Percentiles rank a stretch among this genome's conserved stretches.
These are phyloP conservation scores for Coprinopsis sp. DNA, from an alignment of 768 basidiomycete species.

Conservation along the genomic window DNA sequence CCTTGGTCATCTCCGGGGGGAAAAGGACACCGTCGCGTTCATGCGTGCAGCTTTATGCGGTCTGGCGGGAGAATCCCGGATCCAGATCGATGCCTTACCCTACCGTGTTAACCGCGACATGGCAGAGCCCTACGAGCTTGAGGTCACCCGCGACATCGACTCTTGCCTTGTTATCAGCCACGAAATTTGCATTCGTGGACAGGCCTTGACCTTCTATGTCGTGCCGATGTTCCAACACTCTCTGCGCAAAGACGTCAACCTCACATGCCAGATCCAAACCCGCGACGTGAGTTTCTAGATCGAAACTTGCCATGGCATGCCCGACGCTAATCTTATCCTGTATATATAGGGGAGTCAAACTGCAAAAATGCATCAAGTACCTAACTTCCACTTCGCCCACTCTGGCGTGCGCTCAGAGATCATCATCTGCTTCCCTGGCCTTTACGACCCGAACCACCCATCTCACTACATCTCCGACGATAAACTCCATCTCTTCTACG, in stretches of 20 bases:
- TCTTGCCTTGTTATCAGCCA: constrained; percentile 14
- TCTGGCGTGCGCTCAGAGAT: not conserved
- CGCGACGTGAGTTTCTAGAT: not conserved
- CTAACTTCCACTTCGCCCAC: constrained; percentile 1
- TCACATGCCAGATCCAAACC: not conserved
- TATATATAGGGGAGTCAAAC: not conserved
- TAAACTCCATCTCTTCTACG: constrained; percentile 17
- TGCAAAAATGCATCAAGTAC: not conserved
- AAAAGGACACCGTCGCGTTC: too few relatives aligned
- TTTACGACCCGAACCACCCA: constrained; percentile 11
- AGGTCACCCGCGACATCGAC: constrained; percentile 16
- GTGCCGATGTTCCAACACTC: not conserved
- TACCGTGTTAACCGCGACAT: not conserved
- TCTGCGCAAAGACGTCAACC: not conserved
- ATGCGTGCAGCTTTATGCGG: too few relatives aligned
- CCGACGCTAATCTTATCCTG: too few relatives aligned
- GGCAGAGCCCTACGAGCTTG: not conserved
- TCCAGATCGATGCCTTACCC: not conserved
- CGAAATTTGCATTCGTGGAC: constrained; percentile 5
- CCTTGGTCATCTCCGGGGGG: too few relatives aligned
- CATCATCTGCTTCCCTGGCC: constrained; percentile 20
- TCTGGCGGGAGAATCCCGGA: too few relatives aligned
- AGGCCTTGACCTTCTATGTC: not conserved
- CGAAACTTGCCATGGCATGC: too few relatives aligned
- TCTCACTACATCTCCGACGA: constrained; percentile 5